A percentile compares a stretch with the other conserved stretches of the same genome.
phyloP scores from a whole-genome alignment of 2,329 filamentous ascomycete species.

The Penicillium oxalicum region DNA sequence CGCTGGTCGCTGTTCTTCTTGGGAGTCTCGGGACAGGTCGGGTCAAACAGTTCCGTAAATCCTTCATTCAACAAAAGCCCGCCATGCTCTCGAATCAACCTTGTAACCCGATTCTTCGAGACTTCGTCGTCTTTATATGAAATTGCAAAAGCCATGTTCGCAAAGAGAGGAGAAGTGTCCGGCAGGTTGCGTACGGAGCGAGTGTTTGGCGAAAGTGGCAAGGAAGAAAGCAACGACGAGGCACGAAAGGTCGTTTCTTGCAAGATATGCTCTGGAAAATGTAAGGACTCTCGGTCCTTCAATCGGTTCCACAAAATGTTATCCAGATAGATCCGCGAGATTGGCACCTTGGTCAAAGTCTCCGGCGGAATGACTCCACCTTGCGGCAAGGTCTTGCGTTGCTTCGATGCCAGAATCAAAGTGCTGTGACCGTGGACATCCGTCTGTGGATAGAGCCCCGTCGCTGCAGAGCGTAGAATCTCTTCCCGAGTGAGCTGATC shows the following conservation, averaged over 20 bases:
- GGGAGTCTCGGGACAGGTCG: constrained; percentile 24
- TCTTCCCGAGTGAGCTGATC: constrained; percentile 30
- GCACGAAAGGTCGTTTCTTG: constrained; percentile 28
- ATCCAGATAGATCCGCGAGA: constrained; percentile 43
- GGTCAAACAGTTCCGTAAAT: constrained; percentile 74
- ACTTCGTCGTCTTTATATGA: constrained; percentile 59
- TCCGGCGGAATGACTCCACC: constrained; percentile 24
- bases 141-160: constrained; percentile 80
- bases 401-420: constrained; percentile 39
- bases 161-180: constrained; percentile 52
- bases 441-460: constrained; percentile 28
- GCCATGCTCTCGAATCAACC: constrained; percentile 63
- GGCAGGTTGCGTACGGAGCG: constrained; percentile 41
- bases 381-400: constrained; percentile 38
- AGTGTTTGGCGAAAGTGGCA: constrained; percentile 45
- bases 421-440: constrained; percentile 41
- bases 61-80: constrained; percentile 66
- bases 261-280: constrained; percentile 16
- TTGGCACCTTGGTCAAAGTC: constrained; percentile 37
- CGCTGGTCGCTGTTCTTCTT: constrained; percentile 21
- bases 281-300: constrained; percentile 36
- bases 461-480: constrained; percentile 18
- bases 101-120: constrained; percentile 54
- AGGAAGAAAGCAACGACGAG: constrained; percentile 35
- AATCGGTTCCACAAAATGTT: constrained; percentile 43